phyloP scores from a whole-genome alignment of 345 rosid genomes.

The Arabis hirsuta region DNA sequence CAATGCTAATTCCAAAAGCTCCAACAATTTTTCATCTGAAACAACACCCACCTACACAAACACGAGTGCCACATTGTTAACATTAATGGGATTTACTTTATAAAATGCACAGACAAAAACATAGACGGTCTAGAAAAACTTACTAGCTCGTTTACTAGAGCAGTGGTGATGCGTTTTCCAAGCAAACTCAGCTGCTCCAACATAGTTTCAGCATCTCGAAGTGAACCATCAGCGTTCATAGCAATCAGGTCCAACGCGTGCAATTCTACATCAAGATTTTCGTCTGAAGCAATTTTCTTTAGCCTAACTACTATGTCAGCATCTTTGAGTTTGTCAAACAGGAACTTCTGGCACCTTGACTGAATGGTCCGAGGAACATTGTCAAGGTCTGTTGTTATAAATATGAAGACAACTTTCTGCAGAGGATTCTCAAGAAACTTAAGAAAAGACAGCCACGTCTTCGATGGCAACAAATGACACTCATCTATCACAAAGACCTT shows the following conservation, averaged over 20 bases:
- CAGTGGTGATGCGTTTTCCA: conserved; percentile 82
- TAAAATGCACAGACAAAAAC: conserved; percentile 16
- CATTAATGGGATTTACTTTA: neutral
- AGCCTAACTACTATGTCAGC: conserved; percentile 69
- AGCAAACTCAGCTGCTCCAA: conserved; percentile 94
- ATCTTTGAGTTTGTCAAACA: conserved; percentile 91
- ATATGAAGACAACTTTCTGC: conserved; percentile 72
- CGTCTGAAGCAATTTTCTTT: conserved; percentile 67
- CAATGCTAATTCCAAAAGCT: conserved; percentile 93
- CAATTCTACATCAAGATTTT: conserved; percentile 81
- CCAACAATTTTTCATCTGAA: conserved; percentile 89
- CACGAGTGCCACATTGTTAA: conserved; percentile 14
- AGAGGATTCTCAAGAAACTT: conserved; percentile 90
- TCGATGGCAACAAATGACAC: conserved; percentile 88
- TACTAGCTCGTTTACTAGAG: conserved; percentile 93
- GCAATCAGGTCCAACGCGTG: conserved; percentile 96
- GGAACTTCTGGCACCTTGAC: conserved; percentile 93
- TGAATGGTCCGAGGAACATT: conserved; percentile 93
- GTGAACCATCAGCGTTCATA: conserved; percentile 92
- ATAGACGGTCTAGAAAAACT: conserved; percentile 45
- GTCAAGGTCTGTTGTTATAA: conserved; percentile 89
- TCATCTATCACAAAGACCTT: conserved; percentile 85
- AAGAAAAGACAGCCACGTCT: conserved; percentile 88
- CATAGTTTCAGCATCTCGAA: conserved; percentile 98
- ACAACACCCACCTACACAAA: conserved; percentile 83